Conservation (phyloP, 805 yeast genomes). For the Sungouiella blattae region DNA sequence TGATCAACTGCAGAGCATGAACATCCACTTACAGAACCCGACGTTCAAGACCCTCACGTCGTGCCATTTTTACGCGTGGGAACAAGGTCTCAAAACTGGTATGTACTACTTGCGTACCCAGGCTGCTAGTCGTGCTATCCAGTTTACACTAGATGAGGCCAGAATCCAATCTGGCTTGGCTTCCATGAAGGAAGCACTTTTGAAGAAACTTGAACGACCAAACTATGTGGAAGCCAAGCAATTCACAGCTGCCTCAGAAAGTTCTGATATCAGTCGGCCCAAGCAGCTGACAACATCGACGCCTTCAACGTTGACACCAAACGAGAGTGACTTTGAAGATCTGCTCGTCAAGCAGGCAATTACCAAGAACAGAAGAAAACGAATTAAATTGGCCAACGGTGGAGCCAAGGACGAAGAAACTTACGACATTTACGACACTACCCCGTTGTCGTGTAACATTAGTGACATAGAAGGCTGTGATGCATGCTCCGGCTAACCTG, state of each 20-base stretch:
- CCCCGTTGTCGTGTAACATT: constrained; percentile 31
- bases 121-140: constrained; percentile 36
- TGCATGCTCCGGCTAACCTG: constrained; percentile 22
- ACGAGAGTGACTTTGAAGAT: not conserved
- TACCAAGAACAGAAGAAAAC: not conserved
- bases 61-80: constrained; percentile 44
- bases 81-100: constrained; percentile 36
- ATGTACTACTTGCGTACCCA: constrained; percentile 39
- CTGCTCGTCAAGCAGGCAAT: not conserved
- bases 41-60: constrained; percentile 38
- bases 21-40: constrained; percentile 35
- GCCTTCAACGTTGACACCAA: not conserved
- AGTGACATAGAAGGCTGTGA: constrained; percentile 20
- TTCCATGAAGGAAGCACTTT: constrained; percentile 2
- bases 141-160: constrained; percentile 20
- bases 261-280: not conserved
- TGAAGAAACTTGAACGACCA: constrained; percentile 1
- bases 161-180: constrained; percentile 1
- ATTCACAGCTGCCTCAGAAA: too few species aligned
- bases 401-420: not conserved
- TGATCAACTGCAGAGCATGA: constrained; percentile 49
- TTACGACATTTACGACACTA: constrained; percentile 33
- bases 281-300: not conserved
- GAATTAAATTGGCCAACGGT: not conserved
- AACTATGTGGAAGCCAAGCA: not conserved